Evolutionary conservation across 768 basidiomycete species (phyloP), one percentile per base, ranked within the genome.

Genomic region (Lentinula boryana): DNA sequence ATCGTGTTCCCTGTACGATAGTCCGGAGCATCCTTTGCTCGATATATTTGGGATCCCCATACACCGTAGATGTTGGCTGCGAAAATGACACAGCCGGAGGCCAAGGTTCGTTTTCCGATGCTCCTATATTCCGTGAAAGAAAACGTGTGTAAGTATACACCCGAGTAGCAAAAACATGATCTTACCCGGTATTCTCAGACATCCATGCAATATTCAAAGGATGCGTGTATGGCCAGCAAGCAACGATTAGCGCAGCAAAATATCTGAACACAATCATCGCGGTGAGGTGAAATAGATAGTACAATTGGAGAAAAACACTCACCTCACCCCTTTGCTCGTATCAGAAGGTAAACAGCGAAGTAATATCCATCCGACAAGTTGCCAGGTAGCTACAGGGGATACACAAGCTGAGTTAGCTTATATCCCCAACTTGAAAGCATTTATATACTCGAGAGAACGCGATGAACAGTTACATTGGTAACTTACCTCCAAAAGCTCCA

Each of bases 171-270:
- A 4, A 38, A 36, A 35, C 35, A 48, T 4, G 13, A n/a, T 40
- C 64, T 33, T 61, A 68, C 72, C 71, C 74, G 2, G 73, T 75
- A 54, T 76, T 76, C 61, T 76, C 75, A 0, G 74, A 71, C 69
- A 76, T 74, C 75, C 75, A 76, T 1, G 74, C 75, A 44, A 76
- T 72, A 50, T 75, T 76, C 36, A 76, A 62, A 2, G 75, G 75
- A 63, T 76, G 75, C 3, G 72, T 75, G 27, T 71, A 74, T 3
- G 75, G 75, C 75, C 75, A 76, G 2, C 71, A 72, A 7, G 75
- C 73, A 0, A 76, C 70, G 44, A 75, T 62, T 2, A 75, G 63
- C 2, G 72, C 75, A 3, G 74, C 74, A 41, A 74, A 64, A 52
- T 75, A 69, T 56, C 68, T 69, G 40, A 13, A 1, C 27, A 27